Evolutionary conservation across 176 grass and related monocot species (phyloP).

Genomic region (Panicum miliaceum): DNA sequence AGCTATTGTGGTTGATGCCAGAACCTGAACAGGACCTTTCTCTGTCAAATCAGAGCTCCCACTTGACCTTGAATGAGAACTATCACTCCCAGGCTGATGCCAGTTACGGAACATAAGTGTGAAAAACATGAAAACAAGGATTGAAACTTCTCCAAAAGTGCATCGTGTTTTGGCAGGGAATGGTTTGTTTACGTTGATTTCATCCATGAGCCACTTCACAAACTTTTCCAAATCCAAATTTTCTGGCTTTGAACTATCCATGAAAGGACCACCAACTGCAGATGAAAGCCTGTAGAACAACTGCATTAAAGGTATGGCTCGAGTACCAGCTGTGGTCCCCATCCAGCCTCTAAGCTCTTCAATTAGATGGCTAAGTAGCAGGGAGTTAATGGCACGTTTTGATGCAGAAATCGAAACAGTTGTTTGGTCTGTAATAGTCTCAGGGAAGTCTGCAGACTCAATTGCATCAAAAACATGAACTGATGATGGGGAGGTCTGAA

Average conservation of each 20-base stretch:
- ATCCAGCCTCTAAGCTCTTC: conserved; percentile 95
- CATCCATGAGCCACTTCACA: conserved; percentile 92
- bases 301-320: conserved; percentile 93
- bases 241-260: conserved; percentile 93
- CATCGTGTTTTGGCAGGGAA: conserved; percentile 80
- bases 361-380: conserved; percentile 79
- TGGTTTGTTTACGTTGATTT: conserved; percentile 83
- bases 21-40: conserved; percentile 61
- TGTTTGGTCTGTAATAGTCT: conserved; percentile 58
- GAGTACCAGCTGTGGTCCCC: conserved; percentile 76
- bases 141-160: conserved; percentile 85
- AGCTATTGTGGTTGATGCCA: conserved; percentile 40
- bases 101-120: conserved; percentile 98
- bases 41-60: conserved; percentile 73
- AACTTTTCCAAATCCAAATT: conserved; percentile 94
- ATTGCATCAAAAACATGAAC: conserved; percentile 77
- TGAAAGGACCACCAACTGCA: conserved; percentile 94
- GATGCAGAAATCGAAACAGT: conserved; percentile 94
- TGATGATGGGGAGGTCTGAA: conserved; percentile 62
- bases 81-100: conserved; percentile 85
- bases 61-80: conserved; percentile 69
- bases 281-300: conserved; percentile 93
- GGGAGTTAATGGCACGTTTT: conserved; percentile 87
- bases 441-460: conserved; percentile 68
- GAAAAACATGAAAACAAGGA: conserved; percentile 99